phyloP scores from a whole-genome alignment of 2,329 filamentous ascomycete species.

The Ilyonectria destructans region DNA sequence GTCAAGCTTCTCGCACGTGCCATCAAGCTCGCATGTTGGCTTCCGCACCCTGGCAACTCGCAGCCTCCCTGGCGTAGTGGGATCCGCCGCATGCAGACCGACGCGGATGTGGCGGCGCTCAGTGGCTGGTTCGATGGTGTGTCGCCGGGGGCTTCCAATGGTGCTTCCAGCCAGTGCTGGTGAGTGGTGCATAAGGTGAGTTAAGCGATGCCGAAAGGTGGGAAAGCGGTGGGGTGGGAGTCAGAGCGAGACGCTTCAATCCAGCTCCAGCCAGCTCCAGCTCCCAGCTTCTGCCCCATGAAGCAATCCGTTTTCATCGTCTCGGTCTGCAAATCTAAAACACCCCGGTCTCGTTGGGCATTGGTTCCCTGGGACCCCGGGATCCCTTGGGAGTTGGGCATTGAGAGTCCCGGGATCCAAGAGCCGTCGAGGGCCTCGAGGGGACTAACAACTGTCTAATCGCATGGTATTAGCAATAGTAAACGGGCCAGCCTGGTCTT shows the following conservation, averaged over 20 bases:
- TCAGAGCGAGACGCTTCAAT: background rate
- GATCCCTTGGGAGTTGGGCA: constrained; percentile 7
- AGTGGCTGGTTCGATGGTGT: constrained; percentile 23
- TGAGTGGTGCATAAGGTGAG: background rate
- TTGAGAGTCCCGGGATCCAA: constrained; percentile 4
- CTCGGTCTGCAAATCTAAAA: constrained; percentile 4
- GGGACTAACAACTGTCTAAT: constrained; percentile 1
- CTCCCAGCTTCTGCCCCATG: background rate
- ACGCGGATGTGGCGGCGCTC: constrained; percentile 25
- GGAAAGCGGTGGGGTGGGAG: background rate
- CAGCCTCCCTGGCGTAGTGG: constrained; percentile 9
- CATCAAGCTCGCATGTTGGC: constrained; percentile 34
- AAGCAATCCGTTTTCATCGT: background rate
- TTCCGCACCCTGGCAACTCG: constrained; percentile 11
- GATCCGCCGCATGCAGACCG: constrained; percentile 25
- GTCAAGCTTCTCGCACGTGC: constrained; percentile 47
- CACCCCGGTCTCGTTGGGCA: constrained; percentile 8
- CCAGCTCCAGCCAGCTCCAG: background rate
- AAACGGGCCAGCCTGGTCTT: background rate
- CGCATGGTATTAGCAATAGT: background rate
- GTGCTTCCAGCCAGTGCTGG: background rate
- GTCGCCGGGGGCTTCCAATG: constrained; percentile 6
- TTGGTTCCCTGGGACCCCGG: background rate
- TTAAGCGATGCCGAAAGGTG: background rate
- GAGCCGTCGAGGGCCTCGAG: background rate